Conservation (phyloP, 2,329 filamentous ascomycete species). For the Phialocephala sp. region DNA sequence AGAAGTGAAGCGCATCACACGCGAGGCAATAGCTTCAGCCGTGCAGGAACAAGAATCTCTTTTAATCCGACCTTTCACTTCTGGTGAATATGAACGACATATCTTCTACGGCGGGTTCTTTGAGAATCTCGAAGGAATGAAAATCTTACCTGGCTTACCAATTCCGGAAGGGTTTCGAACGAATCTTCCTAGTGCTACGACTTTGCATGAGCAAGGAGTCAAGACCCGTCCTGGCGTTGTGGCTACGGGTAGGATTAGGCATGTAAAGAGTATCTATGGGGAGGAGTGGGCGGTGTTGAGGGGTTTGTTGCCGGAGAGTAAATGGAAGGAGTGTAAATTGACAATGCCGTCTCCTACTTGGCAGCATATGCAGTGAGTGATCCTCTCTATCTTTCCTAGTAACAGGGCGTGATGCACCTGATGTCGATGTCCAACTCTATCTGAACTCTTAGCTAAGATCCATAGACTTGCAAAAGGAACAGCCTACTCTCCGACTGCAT, state of each 20-base stretch:
- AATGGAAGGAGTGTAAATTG: conserved; percentile 11
- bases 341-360: conserved; percentile 6
- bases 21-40: background rate
- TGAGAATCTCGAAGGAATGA: conserved; percentile 11
- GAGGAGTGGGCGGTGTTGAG: conserved; percentile 9
- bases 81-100: conserved; percentile 17
- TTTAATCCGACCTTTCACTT: conserved; percentile 5
- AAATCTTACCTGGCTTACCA: background rate
- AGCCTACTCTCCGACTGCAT: conserved; percentile 1
- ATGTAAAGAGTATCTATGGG: conserved; percentile 6
- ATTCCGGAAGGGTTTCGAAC: conserved; percentile 8
- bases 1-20: conserved; percentile 9
- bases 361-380: conserved; percentile 13
- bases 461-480: conserved; percentile 6
- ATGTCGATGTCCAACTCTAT: background rate
- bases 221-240: conserved; percentile 14
- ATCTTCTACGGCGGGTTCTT: conserved; percentile 20
- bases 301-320: background rate
- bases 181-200: background rate
- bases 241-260: conserved; percentile 10
- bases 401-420: background rate
- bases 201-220: background rate
- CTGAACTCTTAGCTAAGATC: background rate
- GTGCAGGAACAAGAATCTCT: conserved; percentile 7
- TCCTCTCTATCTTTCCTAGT: background rate